These are phyloP conservation scores for Polyrhizophydium stewartii DNA, from an alignment of 371 early-diverging fungal species.

Conservation along the genomic window DNA sequence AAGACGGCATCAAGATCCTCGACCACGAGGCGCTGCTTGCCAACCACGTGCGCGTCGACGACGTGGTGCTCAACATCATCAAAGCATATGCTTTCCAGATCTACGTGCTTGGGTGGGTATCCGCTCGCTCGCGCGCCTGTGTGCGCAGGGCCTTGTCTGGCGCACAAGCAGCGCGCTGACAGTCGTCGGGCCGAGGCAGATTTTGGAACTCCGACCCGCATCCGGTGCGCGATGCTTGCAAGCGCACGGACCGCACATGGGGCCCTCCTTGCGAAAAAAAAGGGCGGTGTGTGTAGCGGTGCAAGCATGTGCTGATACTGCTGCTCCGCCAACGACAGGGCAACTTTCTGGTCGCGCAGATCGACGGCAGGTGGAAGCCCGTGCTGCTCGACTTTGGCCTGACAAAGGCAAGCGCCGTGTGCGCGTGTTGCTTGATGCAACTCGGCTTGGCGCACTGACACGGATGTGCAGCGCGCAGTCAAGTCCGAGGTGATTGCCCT, in stretches of 20 bases:
- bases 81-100: constrained; percentile 26
- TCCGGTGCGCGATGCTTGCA: no score
- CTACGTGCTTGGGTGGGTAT: constrained; percentile 18
- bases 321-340: constrained; percentile 8
- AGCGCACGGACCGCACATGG: no score
- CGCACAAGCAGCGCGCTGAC: no score
- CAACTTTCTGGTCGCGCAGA: constrained; percentile 20
- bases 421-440: no score
- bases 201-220: constrained; percentile 1
- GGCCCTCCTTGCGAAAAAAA: no score
- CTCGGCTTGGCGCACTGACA: no score
- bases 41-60: constrained; percentile 9
- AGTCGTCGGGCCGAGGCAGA: no score
- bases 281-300: no score
- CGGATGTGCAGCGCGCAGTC: constrained; percentile 14
- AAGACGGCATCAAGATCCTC: constrained; percentile 19
- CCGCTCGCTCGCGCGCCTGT: no score
- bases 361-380: constrained; percentile 1
- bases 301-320: no score
- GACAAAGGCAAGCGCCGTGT: constrained; percentile 7
- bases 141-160: no score
- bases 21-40: constrained; percentile 3
- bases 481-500: constrained; percentile 15
- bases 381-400: constrained; percentile 29
- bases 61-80: constrained; percentile 16